Evolutionary conservation across 352 stramenopile species (phyloP), one percentile per base, ranked within the genome.

Genomic region (Pythium dissimile): DNA sequence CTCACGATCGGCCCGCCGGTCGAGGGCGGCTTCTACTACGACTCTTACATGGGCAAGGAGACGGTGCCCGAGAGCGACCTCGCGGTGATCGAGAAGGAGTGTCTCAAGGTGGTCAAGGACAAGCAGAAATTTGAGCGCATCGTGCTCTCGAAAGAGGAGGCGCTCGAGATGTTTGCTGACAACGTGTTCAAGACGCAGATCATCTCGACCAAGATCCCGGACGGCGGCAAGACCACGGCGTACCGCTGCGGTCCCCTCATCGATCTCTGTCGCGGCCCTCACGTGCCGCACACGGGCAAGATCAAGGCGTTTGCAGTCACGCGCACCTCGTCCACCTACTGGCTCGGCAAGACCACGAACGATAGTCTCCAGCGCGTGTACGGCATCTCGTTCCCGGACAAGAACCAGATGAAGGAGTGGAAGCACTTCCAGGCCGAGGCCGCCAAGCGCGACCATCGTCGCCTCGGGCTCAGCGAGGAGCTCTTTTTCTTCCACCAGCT

Each of bases 11-110:
- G 98, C 28, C 97, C 98, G 11, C 79, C 97, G 26, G 66, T 99
- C 21, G 91, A 98, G 32, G 93, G 95, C 59, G 98, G 98, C 24
- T 99, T 99, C 72, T 99, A 99, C 75, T 99, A 99, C 77, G 98
- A 95, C 21, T 91, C 80, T 8, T 99, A 99, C 82, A 99, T 99
- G 93, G 97, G 97, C 54, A 73, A 80, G 24, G 64, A 89, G 64
- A 67, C 47, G 24, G 50, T 73, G 15, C 59, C 58, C 0, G 83
- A 93, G 61, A 64, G 54, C 28, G 83, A 95, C 54, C 89, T 93
- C 62, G 53, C 62, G 20, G 78, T 78, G 43, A 98, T 98, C 75
- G 95, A 98, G 69, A 84, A 95, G 71, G 84, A 68, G 62, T 89
- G 97, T 26, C 75, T 96, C 51, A 91, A 91, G 58, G 98, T 99